phyloP scores from a whole-genome alignment of 805 yeast species.

The Schwanniomyces polymorphus region DNA sequence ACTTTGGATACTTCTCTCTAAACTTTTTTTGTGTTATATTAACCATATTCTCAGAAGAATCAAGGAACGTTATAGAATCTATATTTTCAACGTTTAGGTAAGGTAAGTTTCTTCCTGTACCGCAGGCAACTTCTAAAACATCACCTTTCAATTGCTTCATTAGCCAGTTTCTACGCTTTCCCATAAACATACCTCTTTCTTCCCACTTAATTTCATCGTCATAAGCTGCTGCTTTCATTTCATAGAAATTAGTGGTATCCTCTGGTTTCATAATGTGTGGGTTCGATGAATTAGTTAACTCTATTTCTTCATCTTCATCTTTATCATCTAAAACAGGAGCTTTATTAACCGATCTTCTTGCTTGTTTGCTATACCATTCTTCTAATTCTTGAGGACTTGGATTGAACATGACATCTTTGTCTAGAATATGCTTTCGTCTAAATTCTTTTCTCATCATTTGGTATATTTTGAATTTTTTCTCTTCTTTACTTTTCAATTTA shows the following conservation, averaged over 20 bases:
- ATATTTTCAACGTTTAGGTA: constrained; percentile 62
- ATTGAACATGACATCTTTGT: constrained; percentile 32
- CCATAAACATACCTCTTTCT: constrained; percentile 60
- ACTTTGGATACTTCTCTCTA: constrained; percentile 62
- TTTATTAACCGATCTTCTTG: constrained; percentile 18
- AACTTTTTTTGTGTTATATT: constrained; percentile 76
- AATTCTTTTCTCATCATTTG: constrained; percentile 51
- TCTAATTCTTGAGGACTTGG: constrained; percentile 44
- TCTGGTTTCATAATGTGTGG: constrained; percentile 60
- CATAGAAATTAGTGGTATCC: constrained; percentile 82
- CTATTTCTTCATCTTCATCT: constrained; percentile 12
- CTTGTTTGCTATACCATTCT: constrained; percentile 39
- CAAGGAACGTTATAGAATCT: constrained; percentile 79
- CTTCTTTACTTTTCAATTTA: constrained; percentile 63
- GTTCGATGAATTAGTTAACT: constrained; percentile 37
- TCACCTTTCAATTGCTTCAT: constrained; percentile 83
- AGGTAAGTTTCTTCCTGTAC: constrained; percentile 91
- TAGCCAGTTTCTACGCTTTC: constrained; percentile 71
- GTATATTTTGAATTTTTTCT: constrained; percentile 58
- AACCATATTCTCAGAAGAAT: constrained; percentile 85
- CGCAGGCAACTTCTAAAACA: constrained; percentile 91
- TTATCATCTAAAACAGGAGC: constrained; percentile 24
- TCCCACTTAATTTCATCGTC: constrained; percentile 79
- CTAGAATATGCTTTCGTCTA: constrained; percentile 36
- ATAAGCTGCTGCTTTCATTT: constrained; percentile 73